Conservation (phyloP, 1,139 yeast genomes). For the Taphrina communis region DNA sequence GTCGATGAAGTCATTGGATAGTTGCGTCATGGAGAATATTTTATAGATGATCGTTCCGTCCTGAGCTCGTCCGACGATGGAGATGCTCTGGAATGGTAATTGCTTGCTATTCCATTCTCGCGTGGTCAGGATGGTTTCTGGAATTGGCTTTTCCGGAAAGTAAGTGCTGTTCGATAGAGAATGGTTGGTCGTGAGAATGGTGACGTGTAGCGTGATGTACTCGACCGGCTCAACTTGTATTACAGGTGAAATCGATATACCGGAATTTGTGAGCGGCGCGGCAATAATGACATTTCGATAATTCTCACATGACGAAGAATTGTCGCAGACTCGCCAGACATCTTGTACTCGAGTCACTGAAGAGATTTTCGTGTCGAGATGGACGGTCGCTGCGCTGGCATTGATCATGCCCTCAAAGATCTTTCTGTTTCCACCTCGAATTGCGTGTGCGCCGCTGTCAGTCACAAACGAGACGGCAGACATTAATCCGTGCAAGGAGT, state of each 20-base stretch:
- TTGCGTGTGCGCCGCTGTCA: constrained; percentile 48
- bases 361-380: constrained; percentile 50
- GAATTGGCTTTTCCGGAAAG: constrained; percentile 46
- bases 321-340: constrained; percentile 47
- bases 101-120: constrained; percentile 46
- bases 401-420: constrained; percentile 55
- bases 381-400: constrained; percentile 51
- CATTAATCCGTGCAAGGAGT: constrained; percentile 55
- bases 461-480: constrained; percentile 55
- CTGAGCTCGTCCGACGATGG: constrained; percentile 49
- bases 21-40: constrained; percentile 51
- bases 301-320: background rate
- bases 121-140: constrained; percentile 52
- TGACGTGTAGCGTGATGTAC: constrained; percentile 51
- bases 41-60: constrained; percentile 53
- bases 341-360: constrained; percentile 44
- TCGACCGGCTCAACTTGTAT: constrained; percentile 47
- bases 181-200: constrained; percentile 48
- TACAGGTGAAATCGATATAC: constrained; percentile 46
- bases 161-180: constrained; percentile 44
- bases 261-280: constrained; percentile 53
- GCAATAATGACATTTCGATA: constrained; percentile 57
- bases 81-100: constrained; percentile 51
- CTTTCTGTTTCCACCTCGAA: constrained; percentile 56
- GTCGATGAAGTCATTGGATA: constrained; percentile 48